Conservation (phyloP, 805 yeast genomes). For the Grigorovia humatica region DNA sequence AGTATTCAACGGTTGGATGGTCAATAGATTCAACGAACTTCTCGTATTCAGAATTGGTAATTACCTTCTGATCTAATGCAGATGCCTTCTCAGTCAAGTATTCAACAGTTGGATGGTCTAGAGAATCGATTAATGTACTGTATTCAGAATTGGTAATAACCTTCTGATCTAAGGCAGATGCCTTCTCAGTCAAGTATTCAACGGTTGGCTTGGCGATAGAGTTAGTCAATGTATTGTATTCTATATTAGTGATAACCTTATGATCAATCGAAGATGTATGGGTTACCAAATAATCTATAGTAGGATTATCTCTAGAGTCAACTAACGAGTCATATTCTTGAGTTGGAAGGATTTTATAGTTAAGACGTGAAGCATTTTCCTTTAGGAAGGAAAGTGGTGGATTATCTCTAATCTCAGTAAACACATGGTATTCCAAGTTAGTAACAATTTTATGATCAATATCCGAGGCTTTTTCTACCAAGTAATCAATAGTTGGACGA, state of each 20-base stretch:
- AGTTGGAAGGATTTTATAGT: background rate
- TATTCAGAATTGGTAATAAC: background rate
- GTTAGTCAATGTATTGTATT: background rate
- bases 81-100: background rate
- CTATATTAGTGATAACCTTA: background rate
- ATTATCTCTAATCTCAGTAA: background rate
- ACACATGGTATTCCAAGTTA: background rate
- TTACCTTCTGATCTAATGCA: background rate
- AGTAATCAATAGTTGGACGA: constrained; percentile 7
- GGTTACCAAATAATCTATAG: constrained; percentile 5
- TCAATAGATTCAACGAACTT: background rate
- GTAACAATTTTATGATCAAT: background rate
- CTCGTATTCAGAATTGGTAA: background rate
- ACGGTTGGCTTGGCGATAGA: constrained; percentile 1
- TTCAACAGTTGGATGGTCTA: background rate
- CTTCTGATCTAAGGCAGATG: background rate
- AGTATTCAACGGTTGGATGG: constrained; percentile 1
- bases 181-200: constrained; percentile 8
- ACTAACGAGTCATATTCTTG: background rate
- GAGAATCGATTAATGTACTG: background rate
- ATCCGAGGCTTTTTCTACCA: constrained; percentile 5
- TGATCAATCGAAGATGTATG: constrained; percentile 4
- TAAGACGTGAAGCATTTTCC: background rate
- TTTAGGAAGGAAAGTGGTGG: constrained; percentile 1
- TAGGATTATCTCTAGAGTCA: constrained; percentile 1